phyloP scores from a whole-genome alignment of 2,329 filamentous ascomycete genomes.

The Cordyceps javanica region DNA sequence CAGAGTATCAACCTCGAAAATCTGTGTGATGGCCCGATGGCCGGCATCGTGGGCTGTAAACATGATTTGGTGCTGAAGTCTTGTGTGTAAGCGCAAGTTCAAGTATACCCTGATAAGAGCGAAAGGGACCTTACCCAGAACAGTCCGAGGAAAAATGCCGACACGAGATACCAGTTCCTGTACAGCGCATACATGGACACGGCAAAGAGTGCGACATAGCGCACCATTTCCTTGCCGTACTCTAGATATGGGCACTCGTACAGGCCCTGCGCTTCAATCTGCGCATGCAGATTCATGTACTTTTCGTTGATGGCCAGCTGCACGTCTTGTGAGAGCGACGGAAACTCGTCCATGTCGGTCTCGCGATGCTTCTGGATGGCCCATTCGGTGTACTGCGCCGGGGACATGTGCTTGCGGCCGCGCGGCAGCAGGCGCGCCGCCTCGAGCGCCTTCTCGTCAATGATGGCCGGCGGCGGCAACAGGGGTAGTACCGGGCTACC shows the following conservation, averaged over 20 bases:
- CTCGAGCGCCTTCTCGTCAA: constrained; percentile 3
- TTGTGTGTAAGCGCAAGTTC: constrained; percentile 15
- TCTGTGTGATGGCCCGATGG: constrained; percentile 55
- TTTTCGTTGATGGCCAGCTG: constrained; percentile 49
- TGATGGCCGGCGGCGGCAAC: not conserved
- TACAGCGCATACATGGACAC: constrained; percentile 40
- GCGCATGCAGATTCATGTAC: constrained; percentile 51
- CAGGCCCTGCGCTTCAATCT: constrained; percentile 46
- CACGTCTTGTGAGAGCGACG: constrained; percentile 46
- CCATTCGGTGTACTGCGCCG: constrained; percentile 29
- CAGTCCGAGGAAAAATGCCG: constrained; percentile 51
- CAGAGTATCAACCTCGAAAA: constrained; percentile 51
- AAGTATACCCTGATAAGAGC: not conserved
- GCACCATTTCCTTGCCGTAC: constrained; percentile 52
- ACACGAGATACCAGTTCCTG: constrained; percentile 49
- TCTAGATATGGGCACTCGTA: constrained; percentile 54
- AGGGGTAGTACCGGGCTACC: not conserved
- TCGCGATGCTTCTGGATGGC: constrained; percentile 28
- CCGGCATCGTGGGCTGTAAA: constrained; percentile 62
- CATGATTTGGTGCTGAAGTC: constrained; percentile 57
- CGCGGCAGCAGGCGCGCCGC: constrained; percentile 2
- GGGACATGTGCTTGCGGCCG: constrained; percentile 9
- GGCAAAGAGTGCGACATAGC: constrained; percentile 46
- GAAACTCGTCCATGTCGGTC: constrained; percentile 36
- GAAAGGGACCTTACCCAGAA: constrained; percentile 46